A percentile compares a stretch with the other conserved stretches of the same genome.
phyloP scores from a whole-genome alignment of 495 filamentous ascomycete species.

The Penicillium waksmanii region DNA sequence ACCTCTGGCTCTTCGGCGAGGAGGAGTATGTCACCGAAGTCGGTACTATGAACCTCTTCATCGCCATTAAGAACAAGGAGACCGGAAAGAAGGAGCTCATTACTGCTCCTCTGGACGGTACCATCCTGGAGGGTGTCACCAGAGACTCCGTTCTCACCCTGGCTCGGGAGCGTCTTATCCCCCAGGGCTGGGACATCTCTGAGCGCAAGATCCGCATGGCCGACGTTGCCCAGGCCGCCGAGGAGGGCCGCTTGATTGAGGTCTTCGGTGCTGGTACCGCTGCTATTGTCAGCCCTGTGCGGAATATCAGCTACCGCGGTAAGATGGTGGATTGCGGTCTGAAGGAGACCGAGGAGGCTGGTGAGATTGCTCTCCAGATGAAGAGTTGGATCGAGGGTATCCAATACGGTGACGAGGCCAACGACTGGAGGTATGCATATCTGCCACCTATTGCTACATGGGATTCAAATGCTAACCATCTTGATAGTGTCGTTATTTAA shows the following conservation, averaged over 20 bases:
- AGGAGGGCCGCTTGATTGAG: slow-evolving; percentile 86
- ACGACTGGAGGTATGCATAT: slow-evolving; percentile 71
- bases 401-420: slow-evolving; percentile 91
- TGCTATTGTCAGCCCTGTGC: slow-evolving; percentile 71
- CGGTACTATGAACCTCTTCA: slow-evolving; percentile 98
- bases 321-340: slow-evolving; percentile 78
- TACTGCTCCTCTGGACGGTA: slow-evolving; percentile 93
- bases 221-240: slow-evolving; percentile 75
- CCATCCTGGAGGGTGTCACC: slow-evolving; percentile 94
- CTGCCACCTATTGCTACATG: background rate
- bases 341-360: slow-evolving; percentile 77
- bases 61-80: slow-evolving; percentile 75
- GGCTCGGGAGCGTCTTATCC: slow-evolving; percentile 76
- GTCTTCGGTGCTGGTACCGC: slow-evolving; percentile 94
- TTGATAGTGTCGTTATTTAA: slow-evolving; percentile 36
- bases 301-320: slow-evolving; percentile 84
- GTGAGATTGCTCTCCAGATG: slow-evolving; percentile 80
- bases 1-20: slow-evolving; percentile 93
- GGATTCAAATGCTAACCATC: slow-evolving; percentile 20
- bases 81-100: slow-evolving; percentile 87
- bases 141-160: slow-evolving; percentile 84
- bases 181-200: slow-evolving; percentile 84
- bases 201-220: slow-evolving; percentile 91
- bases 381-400: slow-evolving; percentile 95
- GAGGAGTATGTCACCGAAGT: slow-evolving; percentile 96